These are phyloP conservation scores for Globisporangium perplexum DNA, from an alignment of 352 stramenopile genomes.

Conservation along the genomic window DNA sequence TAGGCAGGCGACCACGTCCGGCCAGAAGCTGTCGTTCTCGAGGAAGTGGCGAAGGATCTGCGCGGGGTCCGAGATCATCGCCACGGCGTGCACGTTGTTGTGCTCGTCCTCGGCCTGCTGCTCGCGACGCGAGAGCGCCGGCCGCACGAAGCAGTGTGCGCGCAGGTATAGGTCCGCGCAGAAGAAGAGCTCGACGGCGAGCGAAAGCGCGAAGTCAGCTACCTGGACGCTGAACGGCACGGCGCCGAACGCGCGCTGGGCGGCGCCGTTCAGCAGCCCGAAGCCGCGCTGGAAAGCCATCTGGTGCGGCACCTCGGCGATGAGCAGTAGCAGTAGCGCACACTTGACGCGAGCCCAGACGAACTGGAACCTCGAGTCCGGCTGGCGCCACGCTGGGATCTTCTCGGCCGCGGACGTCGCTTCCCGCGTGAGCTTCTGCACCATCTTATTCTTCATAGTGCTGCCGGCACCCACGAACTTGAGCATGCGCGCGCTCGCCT, in stretches of 20 bases:
- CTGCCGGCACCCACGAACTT: constrained; percentile 30
- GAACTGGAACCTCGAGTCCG: constrained; percentile 22
- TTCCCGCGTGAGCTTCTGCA: constrained; percentile 13
- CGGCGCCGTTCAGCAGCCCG: constrained; percentile 25
- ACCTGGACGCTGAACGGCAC: constrained; percentile 33
- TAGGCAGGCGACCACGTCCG: constrained; percentile 25
- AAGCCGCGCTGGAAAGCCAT: constrained; percentile 42
- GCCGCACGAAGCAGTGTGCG: constrained; percentile 32
- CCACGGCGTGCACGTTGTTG: constrained; percentile 10
- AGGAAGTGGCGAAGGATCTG: constrained; percentile 33
- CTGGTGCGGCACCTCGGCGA: constrained; percentile 38
- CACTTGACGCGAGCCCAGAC: constrained; percentile 25
- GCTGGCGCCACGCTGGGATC: constrained; percentile 20
- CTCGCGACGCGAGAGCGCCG: constrained; percentile 12
- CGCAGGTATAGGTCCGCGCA: constrained; percentile 43
- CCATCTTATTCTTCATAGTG: constrained; percentile 22
- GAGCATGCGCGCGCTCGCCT: constrained; percentile 20
- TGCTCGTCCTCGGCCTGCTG: constrained; percentile 12
- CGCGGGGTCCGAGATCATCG: constrained; percentile 10
- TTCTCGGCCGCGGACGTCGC: neutral
- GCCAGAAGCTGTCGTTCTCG: constrained; percentile 28
- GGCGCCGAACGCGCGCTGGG: constrained; percentile 14
- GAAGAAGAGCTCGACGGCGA: constrained; percentile 58
- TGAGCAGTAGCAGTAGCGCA: constrained; percentile 24
- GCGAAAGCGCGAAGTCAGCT: constrained; percentile 21